Evolutionary conservation across 2,329 filamentous ascomycete genomes (phyloP).

Genomic region (Ceratocystis albifundus): DNA sequence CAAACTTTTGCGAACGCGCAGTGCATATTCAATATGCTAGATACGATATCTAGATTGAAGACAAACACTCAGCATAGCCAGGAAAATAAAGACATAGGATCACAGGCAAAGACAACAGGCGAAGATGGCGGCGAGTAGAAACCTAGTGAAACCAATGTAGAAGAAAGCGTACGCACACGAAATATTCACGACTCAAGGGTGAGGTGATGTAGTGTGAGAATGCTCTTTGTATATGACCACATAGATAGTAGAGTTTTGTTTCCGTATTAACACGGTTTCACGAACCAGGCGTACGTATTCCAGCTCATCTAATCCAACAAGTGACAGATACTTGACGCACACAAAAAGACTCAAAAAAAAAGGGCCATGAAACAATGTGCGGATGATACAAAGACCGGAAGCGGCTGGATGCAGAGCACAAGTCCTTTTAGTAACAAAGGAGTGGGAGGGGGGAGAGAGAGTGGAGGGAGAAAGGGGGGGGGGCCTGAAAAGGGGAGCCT

Average conservation of each 20-base stretch:
- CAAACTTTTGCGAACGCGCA: too few relatives aligned
- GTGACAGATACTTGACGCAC: background rate
- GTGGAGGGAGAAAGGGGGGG: background rate
- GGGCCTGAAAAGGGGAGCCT: background rate
- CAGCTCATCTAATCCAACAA: background rate
- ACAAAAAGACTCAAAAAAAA: background rate
- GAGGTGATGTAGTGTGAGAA: background rate
- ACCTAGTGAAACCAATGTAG: conserved; percentile 1
- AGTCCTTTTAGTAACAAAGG: background rate
- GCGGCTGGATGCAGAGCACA: background rate
- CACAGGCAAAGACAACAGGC: conserved; percentile 2
- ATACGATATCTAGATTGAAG: background rate
- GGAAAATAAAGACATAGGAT: background rate
- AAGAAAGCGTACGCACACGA: background rate
- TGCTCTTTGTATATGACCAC: background rate
- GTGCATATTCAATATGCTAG: too few relatives aligned
- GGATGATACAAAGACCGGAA: background rate
- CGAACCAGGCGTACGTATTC: background rate
- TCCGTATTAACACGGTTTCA: background rate
- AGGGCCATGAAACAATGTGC: conserved; percentile 1
- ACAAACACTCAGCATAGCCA: background rate
- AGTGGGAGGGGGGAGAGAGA: background rate
- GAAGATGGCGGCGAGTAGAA: conserved; percentile 1
- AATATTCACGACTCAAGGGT: background rate
- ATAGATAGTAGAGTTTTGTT: background rate